A percentile compares a stretch with the other conserved stretches of the same genome.
These are phyloP conservation scores for Zygosaccharomyces pseudorouxii DNA, from an alignment of 805 yeast species.

Conservation along the genomic window DNA sequence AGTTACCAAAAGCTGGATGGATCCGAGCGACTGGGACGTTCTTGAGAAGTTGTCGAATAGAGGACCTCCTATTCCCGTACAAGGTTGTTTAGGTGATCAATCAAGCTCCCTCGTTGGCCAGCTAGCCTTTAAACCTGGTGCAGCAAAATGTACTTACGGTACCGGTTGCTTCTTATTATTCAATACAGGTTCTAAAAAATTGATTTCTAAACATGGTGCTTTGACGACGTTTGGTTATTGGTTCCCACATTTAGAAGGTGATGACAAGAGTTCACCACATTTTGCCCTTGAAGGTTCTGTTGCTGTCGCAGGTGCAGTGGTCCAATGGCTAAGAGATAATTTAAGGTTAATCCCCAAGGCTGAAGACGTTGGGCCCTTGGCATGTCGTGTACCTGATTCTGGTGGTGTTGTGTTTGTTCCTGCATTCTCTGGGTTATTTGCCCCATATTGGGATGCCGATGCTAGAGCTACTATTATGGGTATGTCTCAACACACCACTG, in stretches of 20 bases:
- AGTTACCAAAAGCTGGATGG: conserved; percentile 44
- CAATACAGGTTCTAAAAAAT: conserved; percentile 74
- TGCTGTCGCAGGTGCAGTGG: conserved; percentile 92
- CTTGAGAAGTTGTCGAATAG: conserved; percentile 47
- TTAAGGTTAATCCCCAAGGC: conserved; percentile 75
- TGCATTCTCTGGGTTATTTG: conserved; percentile 88
- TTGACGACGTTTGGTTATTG: conserved; percentile 88
- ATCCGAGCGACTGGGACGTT: conserved; percentile 46
- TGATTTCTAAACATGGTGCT: conserved; percentile 73
- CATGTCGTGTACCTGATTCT: conserved; percentile 70
- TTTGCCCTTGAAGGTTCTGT: conserved; percentile 93
- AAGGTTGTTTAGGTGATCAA: conserved; percentile 93
- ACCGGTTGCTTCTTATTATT: conserved; percentile 90
- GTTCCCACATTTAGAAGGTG: conserved; percentile 63
- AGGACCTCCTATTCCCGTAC: conserved; percentile 63
- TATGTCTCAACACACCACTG: conserved; percentile 85
- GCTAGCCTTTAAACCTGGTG: conserved; percentile 74
- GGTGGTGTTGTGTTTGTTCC: conserved; percentile 95
- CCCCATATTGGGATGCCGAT: conserved; percentile 93
- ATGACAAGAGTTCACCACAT: conserved; percentile 51
- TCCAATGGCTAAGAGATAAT: conserved; percentile 92
- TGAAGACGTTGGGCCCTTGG: conserved; percentile 86
- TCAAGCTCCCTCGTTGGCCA: conserved; percentile 92
- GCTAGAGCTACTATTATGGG: conserved; percentile 93
- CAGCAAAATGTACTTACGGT: conserved; percentile 94